Base-by-base conservation (phyloP, 129 eudicot species). In the Ambrosia trifida region DNA sequence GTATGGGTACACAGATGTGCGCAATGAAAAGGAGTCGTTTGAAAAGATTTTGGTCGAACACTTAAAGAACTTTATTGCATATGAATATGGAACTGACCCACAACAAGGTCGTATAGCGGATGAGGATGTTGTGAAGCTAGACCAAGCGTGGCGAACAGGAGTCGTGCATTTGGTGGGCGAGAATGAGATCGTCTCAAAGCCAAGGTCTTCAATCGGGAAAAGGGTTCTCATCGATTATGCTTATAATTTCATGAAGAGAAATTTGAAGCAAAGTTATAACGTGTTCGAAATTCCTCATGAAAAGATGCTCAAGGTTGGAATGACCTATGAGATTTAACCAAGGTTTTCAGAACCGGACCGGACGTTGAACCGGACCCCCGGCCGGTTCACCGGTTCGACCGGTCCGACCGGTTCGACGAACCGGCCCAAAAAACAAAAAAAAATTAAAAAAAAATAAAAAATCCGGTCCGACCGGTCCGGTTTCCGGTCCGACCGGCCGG, bases 291-390 rank as follows among this genome's bases (percentile, higher is more conserved):
- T 85, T 69, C 97, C 95, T 20, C 85, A 83, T 0, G 70, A 85
- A 72, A 63, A 79, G 17, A 77, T 91, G 89, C 82, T 91, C 28
- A 91, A 91, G 68, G 95, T 91, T 4, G 92, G 95, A 45, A 88
- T 88, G 96, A 83, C 82, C 0, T 81, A 76, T 62, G 88, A 85
- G 66, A 83, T 90, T 16, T 90, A 83, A 77, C 4, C 49, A 59
- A n/a, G n/a, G n/a, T n/a, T n/a, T n/a, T n/a, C n/a, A n/a, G n/a
- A n/a, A n/a, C n/a, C n/a, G n/a, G n/a, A n/a, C n/a, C n/a, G n/a
- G n/a, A n/a, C n/a, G n/a, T n/a, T n/a, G n/a, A n/a, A n/a, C n/a
- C n/a, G n/a, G n/a, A n/a, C n/a, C n/a, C n/a, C n/a, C n/a, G n/a
- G n/a, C n/a, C n/a, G n/a, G n/a, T n/a, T n/a, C n/a, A n/a, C n/a